phyloP scores from a whole-genome alignment of 83 land plant species.

The Diphasiastrum complanatum region DNA sequence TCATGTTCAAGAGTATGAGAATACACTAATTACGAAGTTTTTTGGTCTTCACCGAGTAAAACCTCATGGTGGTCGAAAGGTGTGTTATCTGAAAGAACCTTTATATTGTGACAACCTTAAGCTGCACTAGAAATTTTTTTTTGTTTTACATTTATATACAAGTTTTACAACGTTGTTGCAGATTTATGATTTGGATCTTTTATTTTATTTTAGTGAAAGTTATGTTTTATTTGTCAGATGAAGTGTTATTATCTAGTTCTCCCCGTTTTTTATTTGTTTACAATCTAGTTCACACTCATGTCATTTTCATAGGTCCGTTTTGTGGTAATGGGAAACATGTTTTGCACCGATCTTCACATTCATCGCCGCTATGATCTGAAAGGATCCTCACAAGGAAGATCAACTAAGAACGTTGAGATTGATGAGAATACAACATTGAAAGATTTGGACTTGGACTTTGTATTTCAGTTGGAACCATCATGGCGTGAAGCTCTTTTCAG shows the following conservation, averaged over 20 bases:
- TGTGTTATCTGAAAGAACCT: not conserved
- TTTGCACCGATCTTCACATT: conserved; percentile 37
- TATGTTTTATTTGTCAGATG: too few relatives aligned
- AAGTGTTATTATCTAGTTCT: too few relatives aligned
- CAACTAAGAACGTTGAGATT: conserved; percentile 39
- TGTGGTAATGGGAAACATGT: conserved; percentile 40
- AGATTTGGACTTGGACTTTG: conserved; percentile 43
- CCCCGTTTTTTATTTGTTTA: too few relatives aligned
- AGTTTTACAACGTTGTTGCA: too few relatives aligned
- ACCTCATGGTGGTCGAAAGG: conserved; percentile 38
- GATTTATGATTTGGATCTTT: too few relatives aligned
- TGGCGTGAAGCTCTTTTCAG: conserved; percentile 27
- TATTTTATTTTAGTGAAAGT: too few relatives aligned
- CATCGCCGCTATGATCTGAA: conserved; percentile 45
- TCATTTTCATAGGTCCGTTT: conserved; percentile 37
- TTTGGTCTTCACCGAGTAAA: conserved; percentile 40
- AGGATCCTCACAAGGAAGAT: conserved; percentile 48
- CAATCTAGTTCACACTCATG: not conserved
- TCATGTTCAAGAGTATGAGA: conserved; percentile 24
- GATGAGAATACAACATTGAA: conserved; percentile 37
- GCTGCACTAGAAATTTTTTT: not conserved
- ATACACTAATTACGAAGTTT: conserved; percentile 29
- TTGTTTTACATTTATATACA: too few relatives aligned
- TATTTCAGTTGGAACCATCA: conserved; percentile 38
- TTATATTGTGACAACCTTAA: not conserved